Evolutionary conservation across 257 asterid genomes (phyloP).

Genomic region (Lycium barbarum): DNA sequence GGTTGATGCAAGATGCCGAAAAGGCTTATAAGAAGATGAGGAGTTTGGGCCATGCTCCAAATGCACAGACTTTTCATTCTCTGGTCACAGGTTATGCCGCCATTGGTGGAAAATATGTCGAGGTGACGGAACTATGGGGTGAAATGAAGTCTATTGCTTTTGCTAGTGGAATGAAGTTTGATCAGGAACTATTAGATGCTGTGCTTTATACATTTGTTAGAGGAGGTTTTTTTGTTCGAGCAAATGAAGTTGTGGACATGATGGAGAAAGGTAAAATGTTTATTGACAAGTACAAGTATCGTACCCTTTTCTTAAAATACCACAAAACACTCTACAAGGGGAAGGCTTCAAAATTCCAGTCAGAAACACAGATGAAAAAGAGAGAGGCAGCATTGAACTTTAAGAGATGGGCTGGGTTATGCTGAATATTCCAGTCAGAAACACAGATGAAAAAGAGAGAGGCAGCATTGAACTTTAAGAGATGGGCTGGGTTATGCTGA

Average conservation of each 20-base stretch:
- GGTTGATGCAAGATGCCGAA: constrained; percentile 90
- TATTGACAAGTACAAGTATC: constrained; percentile 85
- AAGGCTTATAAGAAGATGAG: constrained; percentile 91
- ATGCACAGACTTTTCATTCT: constrained; percentile 91
- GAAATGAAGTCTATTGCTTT: constrained; percentile 77
- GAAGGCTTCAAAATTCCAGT: constrained; percentile 79
- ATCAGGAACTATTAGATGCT: constrained; percentile 82
- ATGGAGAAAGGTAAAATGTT: constrained; percentile 82
- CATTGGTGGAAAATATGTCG: constrained; percentile 78
- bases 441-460: constrained; percentile 81
- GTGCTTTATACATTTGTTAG: constrained; percentile 86
- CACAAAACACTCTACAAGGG: constrained; percentile 78
- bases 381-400: constrained; percentile 84
- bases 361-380: constrained; percentile 75
- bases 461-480: constrained; percentile 77
- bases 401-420: constrained; percentile 85
- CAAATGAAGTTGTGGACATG: constrained; percentile 79
- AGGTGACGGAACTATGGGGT: constrained; percentile 94
- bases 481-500: constrained; percentile 78
- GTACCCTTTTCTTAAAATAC: constrained; percentile 77
- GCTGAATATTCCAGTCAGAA: constrained; percentile 39
- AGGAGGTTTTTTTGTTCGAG: constrained; percentile 88
- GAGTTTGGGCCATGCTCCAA: constrained; percentile 75
- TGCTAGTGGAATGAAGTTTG: constrained; percentile 76
- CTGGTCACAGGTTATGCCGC: constrained; percentile 87